Conservation (phyloP, 208 protist genomes). For the Trypanosoma brucei region DNA sequence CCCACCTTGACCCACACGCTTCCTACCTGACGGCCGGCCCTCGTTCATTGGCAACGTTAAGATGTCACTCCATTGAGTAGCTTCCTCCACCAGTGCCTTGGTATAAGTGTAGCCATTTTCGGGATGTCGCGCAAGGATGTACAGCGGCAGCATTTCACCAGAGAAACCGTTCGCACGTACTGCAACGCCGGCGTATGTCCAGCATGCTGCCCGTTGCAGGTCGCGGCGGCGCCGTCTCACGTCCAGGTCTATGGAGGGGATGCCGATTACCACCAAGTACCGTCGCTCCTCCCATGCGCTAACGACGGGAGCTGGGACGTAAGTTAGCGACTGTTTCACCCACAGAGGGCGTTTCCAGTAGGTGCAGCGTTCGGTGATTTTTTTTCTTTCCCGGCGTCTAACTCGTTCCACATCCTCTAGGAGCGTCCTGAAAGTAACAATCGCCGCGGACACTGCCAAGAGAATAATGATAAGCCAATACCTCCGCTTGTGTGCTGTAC, state of each 20-base stretch:
- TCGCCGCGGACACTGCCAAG: too few relatives aligned
- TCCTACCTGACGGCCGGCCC: constrained; percentile 19
- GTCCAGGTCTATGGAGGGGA: constrained; percentile 35
- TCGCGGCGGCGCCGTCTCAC: constrained; percentile 18
- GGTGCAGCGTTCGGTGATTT: too few relatives aligned
- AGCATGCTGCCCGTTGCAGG: constrained; percentile 39
- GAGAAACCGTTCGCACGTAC: constrained; percentile 24
- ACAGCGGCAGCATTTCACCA: constrained; percentile 29
- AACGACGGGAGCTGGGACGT: too few relatives aligned
- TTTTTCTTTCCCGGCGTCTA: too few relatives aligned
- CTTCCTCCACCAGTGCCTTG: neutral
- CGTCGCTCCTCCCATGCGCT: too few relatives aligned
- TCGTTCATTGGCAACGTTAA: constrained; percentile 33
- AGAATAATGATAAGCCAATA: too few relatives aligned
- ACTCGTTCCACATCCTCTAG: too few relatives aligned
- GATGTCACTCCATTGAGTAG: neutral
- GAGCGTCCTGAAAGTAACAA: too few relatives aligned
- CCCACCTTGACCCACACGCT: constrained; percentile 7
- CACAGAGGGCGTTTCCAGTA: too few relatives aligned
- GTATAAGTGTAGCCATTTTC: constrained; percentile 19
- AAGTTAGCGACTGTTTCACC: too few relatives aligned
- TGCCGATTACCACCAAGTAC: constrained; percentile 9
- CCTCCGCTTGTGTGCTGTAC: too few relatives aligned
- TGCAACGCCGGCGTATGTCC: constrained; percentile 32
- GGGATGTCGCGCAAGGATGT: constrained; percentile 6